phyloP scores from a whole-genome alignment of 2,329 filamentous ascomycete genomes.

The Hymenoscyphus salicellus region DNA sequence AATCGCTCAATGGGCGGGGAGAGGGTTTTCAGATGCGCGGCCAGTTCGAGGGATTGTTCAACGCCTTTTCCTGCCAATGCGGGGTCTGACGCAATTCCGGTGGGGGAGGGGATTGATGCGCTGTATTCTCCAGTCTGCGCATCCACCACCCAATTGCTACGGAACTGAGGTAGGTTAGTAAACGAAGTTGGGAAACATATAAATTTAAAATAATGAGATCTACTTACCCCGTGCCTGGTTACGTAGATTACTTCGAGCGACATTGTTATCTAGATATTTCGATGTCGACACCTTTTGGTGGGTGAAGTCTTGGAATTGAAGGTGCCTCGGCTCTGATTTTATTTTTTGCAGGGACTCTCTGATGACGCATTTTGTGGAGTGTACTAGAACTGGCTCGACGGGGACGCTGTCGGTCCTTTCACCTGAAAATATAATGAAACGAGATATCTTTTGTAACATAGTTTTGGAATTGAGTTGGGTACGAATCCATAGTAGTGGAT shows the following conservation, averaged over 20 bases:
- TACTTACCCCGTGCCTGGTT: conserved; percentile 69
- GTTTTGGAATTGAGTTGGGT: neutral
- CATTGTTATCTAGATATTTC: conserved; percentile 31
- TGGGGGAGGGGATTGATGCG: conserved; percentile 72
- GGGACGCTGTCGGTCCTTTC: too few relatives aligned
- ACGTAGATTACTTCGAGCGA: conserved; percentile 68
- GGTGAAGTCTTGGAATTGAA: neutral
- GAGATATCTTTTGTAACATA: neutral
- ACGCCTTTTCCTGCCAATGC: conserved; percentile 84
- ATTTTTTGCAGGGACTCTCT: neutral
- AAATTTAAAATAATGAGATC: conserved; percentile 17
- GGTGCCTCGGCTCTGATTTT: neutral
- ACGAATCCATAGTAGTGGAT: neutral
- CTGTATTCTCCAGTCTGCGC: conserved; percentile 75
- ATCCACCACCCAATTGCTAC: conserved; percentile 85
- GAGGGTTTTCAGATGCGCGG: conserved; percentile 57
- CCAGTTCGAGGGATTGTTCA: conserved; percentile 76
- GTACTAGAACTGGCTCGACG: too few relatives aligned
- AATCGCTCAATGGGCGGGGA: conserved; percentile 69
- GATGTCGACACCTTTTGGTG: conserved; percentile 36
- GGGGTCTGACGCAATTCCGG: conserved; percentile 83
- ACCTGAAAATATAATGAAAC: neutral
- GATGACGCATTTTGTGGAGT: neutral
- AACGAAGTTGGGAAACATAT: conserved; percentile 9
- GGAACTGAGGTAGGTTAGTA: conserved; percentile 60